Conservation (phyloP, 108 stramenopile species). For the Bacterosira constricta region DNA sequence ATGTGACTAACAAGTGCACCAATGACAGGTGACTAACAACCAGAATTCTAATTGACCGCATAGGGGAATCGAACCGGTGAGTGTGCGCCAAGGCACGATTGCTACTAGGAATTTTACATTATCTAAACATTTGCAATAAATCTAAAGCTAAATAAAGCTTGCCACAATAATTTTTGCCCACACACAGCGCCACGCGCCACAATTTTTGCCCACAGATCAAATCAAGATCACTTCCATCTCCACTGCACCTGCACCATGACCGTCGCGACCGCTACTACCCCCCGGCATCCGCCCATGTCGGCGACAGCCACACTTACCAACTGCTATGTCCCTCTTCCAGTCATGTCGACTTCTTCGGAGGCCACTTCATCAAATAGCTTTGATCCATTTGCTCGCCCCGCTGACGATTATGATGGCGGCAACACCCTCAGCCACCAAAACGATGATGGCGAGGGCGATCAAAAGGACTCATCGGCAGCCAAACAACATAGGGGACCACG, state of each 20-base stretch:
- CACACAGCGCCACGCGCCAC: too few relatives aligned
- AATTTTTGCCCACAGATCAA: too few relatives aligned
- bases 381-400: conserved; percentile 30
- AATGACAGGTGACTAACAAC: too few relatives aligned
- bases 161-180: too few relatives aligned
- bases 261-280: conserved; percentile 2
- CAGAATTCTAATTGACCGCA: too few relatives aligned
- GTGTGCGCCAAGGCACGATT: too few relatives aligned
- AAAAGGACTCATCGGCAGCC: neutral
- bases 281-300: conserved; percentile 40
- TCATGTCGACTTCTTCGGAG: neutral
- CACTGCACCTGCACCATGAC: conserved; percentile 1
- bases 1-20: too few relatives aligned
- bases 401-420: conserved; percentile 13
- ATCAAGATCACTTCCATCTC: neutral
- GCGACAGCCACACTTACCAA: conserved; percentile 62
- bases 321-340: conserved; percentile 71
- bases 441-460: conserved; percentile 2
- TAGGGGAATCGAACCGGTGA: too few relatives aligned
- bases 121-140: too few relatives aligned
- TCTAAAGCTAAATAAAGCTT: too few relatives aligned
- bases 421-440: conserved; percentile 7
- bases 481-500: conserved; percentile 16
- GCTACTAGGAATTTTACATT: too few relatives aligned
- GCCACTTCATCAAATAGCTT: neutral